Base-by-base conservation (phyloP, 345 rosid species). In the Excoecaria cochinchinensis region DNA sequence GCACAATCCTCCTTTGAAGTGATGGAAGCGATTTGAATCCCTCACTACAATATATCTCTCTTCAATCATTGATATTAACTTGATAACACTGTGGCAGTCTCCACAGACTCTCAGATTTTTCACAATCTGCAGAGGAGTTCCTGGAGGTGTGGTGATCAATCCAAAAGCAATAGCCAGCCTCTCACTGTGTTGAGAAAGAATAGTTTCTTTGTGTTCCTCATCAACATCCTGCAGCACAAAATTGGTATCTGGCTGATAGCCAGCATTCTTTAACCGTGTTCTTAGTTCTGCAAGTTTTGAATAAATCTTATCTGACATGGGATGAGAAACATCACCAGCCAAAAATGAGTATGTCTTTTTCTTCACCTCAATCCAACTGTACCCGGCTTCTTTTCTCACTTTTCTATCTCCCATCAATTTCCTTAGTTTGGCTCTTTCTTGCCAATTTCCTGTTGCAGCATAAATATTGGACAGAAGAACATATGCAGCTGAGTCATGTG, bases 101-200 rank as follows among this genome's bases (percentile, higher is more conserved):
- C 97, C 95, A 58, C 97, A 94, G 24, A 94, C 92, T 77, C 96
- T 85, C 70, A 91, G 90, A 74, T 92, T 94, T 86, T 94, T 94
- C 61, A 84, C 84, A 63, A 94, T 84, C 75, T 88, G 93, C 40
- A 89, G 89, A 60, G 90, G 82, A 72, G 80, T 71, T 67, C 91
- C 88, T 12, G 79, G 71, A 21, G 94, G 87, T 1, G 89, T 88
- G 70, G 86, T 67, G 15, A 94, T 84, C 84, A 94, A 85, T 42
- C 98, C 98, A 60, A 90, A 94, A 57, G 92, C 94, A 79, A 90
- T 89, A 25, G 97, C 98, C 57, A 94, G 78, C 78, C 96, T 89
- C 83, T 94, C 98, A 78, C 96, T 89, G 76, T 94, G 98, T 67
- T 84, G 92, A 74, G 90, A 88, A 77, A 92, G 91, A 83, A 87